These are phyloP conservation scores for Solioccasus polychromus DNA, from an alignment of 768 basidiomycete species.

Conservation along the genomic window DNA sequence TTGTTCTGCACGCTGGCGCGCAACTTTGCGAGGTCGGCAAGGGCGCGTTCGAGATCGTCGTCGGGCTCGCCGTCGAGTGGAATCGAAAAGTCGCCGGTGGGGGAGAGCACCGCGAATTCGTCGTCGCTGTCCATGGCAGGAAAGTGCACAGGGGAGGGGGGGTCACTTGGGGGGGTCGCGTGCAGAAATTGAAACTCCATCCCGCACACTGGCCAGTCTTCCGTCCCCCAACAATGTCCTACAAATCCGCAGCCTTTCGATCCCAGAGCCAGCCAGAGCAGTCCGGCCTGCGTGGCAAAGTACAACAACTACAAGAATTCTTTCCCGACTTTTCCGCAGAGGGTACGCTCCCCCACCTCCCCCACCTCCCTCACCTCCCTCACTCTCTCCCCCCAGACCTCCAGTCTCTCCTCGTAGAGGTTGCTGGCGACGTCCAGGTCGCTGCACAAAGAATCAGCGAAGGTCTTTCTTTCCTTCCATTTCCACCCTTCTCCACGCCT, in stretches of 20 bases:
- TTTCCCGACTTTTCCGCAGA: slow-evolving; percentile 71
- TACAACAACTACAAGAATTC: slow-evolving; percentile 63
- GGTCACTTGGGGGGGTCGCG: slow-evolving; percentile 19
- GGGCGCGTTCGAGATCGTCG: slow-evolving; percentile 67
- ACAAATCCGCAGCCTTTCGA: slow-evolving; percentile 31
- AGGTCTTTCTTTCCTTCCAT: slow-evolving; percentile 38
- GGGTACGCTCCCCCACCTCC: slow-evolving; percentile 40
- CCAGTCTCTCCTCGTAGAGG: slow-evolving; percentile 63
- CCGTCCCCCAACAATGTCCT: slow-evolving; percentile 21
- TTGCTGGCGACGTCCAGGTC: slow-evolving; percentile 62
- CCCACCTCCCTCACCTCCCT: slow-evolving; percentile 24
- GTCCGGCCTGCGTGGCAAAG: slow-evolving; percentile 51
- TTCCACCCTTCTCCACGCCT: not conserved
- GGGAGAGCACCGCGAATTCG: slow-evolving; percentile 33
- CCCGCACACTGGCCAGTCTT: not conserved
- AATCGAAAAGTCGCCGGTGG: slow-evolving; percentile 22
- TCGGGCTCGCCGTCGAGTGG: slow-evolving; percentile 33
- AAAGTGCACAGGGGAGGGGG: slow-evolving; percentile 15
- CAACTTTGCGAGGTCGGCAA: slow-evolving; percentile 65
- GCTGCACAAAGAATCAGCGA: slow-evolving; percentile 76
- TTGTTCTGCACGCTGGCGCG: slow-evolving; percentile 74
- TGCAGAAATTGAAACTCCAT: slow-evolving; percentile 27
- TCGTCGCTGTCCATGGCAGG: slow-evolving; percentile 1
- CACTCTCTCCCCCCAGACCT: slow-evolving; percentile 46
- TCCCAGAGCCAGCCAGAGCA: slow-evolving; percentile 17